Evolutionary conservation across 116 monocot genomes (phyloP), one percentile per base, ranked within the genome.

Genomic region (Iris pallida): DNA sequence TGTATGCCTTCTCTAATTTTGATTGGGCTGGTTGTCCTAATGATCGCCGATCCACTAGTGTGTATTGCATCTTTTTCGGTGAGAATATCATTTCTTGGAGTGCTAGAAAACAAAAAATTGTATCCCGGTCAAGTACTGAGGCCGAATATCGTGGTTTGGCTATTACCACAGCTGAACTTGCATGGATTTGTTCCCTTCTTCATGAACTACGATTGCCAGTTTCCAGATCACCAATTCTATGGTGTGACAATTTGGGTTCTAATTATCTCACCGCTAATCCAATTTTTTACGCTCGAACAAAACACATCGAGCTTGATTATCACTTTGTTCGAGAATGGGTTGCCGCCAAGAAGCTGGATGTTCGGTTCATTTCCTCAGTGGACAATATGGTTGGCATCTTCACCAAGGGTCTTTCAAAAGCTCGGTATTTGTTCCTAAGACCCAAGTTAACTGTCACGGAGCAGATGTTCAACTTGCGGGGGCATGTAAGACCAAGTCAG

Each of bases 211-310:
- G 20, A 7, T 17, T 9, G 5, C 20, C 57, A 6, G 2, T 19
- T 2, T 4, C n/a, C 0, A 3, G 15, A 16, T 40, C 17, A 3
- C 19, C 19, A 11, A 54, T 9, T 0, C 2, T 65, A 16, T 73
- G 43, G 42, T 79, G 68, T 73, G 78, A 79, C 18, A 79, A 79
- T 40, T 15, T 73, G 0, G 55, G 73, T 41, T 68, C 63, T 0
- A 69, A 30, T 0, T 63, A 73, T 0, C 60, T 73, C 13, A 42
- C 62, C 4, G 6, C 13, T n/a, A 79, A 73, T 73, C 73, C 52
- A 0, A 17, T 73, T 1, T 73, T 68, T 47, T 62, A 79, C 56
- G 57, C 62, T 7, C 41, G 63, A 7, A 73, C 51, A 7, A 69
- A 70, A 13, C 76, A 70, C 14, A 62, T 76, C 16, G 55, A 61